phyloP scores from a whole-genome alignment of 208 protist genomes.

The Leishmania martiniquensis region DNA sequence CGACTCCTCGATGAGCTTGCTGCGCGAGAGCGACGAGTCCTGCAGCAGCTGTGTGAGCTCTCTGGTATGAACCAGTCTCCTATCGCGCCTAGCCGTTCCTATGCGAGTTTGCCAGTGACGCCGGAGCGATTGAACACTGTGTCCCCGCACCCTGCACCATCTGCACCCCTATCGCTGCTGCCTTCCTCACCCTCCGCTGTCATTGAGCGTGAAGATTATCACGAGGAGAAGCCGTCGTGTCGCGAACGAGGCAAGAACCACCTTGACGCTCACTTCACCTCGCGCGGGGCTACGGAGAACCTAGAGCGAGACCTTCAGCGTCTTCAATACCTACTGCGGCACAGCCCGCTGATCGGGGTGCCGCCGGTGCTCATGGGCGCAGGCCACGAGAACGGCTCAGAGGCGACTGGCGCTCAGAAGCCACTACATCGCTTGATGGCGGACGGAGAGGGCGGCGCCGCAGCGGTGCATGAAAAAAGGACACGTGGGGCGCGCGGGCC shows the following conservation, averaged over 20 bases:
- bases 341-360: constrained; percentile 8
- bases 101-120: constrained; percentile 20
- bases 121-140: constrained; percentile 5
- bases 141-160: not conserved
- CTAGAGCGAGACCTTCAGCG: constrained; percentile 24
- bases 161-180: not conserved
- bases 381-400: not conserved
- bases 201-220: not conserved
- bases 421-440: not conserved
- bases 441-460: not conserved
- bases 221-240: not conserved
- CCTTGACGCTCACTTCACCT: no score
- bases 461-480: constrained; percentile 15
- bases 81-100: constrained; percentile 21
- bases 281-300: not conserved
- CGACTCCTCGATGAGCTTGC: constrained; percentile 29
- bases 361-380: no score
- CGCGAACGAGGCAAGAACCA: not conserved
- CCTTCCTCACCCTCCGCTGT: not conserved
- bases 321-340: constrained; percentile 23
- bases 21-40: constrained; percentile 20
- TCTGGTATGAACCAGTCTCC: constrained; percentile 28
- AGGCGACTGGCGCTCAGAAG: not conserved
- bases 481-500: constrained; percentile 3
- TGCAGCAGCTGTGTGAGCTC: constrained; percentile 31